Conservation (phyloP, 1,284 basidiomycete species). For the Puccinia novopanici region DNA sequence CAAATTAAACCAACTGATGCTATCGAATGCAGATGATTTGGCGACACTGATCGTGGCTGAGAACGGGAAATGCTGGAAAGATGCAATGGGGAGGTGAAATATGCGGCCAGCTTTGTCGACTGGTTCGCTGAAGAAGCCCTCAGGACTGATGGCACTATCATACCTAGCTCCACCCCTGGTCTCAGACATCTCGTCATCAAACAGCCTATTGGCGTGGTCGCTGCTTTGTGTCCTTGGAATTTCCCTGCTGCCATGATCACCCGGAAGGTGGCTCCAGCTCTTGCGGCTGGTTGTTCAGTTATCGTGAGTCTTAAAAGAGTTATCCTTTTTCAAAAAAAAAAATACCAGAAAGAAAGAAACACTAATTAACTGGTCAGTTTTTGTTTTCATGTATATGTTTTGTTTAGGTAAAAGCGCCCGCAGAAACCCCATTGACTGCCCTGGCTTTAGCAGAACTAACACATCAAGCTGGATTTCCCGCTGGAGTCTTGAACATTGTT, state of each 20-base stretch:
- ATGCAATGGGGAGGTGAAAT: constrained; percentile 68
- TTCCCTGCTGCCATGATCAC: constrained; percentile 94
- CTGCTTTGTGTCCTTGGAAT: constrained; percentile 64
- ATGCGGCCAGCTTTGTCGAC: constrained; percentile 38
- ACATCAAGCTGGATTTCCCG: constrained; percentile 83
- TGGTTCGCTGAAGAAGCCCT: constrained; percentile 63
- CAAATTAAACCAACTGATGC: constrained; percentile 73
- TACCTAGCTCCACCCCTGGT: constrained; percentile 74
- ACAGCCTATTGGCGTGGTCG: constrained; percentile 75
- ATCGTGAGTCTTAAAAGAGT: constrained; percentile 62
- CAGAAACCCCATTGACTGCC: constrained; percentile 92
- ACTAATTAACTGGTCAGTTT: too few relatives aligned
- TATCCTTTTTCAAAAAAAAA: background rate
- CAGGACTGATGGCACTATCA: constrained; percentile 68
- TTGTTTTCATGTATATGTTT: background rate
- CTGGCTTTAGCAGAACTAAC: constrained; percentile 83
- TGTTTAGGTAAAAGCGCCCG: constrained; percentile 76
- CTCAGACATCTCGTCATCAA: constrained; percentile 87
- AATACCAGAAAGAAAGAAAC: too few relatives aligned
- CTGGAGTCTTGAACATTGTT: constrained; percentile 92
- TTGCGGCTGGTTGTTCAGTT: constrained; percentile 89
- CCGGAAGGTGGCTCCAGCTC: constrained; percentile 80
- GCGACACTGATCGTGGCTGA: constrained; percentile 75
- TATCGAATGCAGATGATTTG: constrained; percentile 77
- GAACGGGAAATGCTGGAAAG: constrained; percentile 83